Base-by-base conservation (phyloP, 805 yeast genomes). In the Candida andamanensis region DNA sequence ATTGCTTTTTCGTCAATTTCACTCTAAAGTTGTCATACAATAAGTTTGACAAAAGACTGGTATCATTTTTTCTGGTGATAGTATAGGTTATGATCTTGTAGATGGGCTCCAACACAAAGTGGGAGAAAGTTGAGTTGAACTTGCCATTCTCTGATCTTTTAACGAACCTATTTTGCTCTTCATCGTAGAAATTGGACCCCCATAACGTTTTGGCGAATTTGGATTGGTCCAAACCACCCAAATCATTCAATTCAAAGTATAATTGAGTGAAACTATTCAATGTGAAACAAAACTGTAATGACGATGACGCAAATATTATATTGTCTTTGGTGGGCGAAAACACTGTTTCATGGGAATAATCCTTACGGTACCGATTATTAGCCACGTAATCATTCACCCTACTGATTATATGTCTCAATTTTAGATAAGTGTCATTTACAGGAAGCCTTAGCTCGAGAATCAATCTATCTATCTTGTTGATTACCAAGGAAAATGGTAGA, bases 381-480 rank as follows among this genome's bases (percentile, higher is more conserved):
- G 48, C 40, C 4, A 85, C 63, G 36, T 56, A 70, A 0, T 56
- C 52, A 50, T 87, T 86, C n/a, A 87, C 60, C 23, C 76, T 76
- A 28, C 78, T 81, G 13, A 89, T 60, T 2, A 69, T 58, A 40
- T 70, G 65, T 34, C 74, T 60, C 17, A 92, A 43, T 49, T 92
- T 89, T 46, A 72, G 67, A 49, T 76, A 85, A 1, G 87, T 73
- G 41, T 85, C 95, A 2, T 57, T 44, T 2, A 86, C 85, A 0
- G 95, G 84, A 4, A 90, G 60, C 40, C 76, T 71, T 25, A 89
- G 58, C 42, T 92, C 98, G 26, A 89, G 49, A 1, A 90, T 68
- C n/a, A 92, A 60, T 38, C 97, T 59, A 52, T 92, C 99, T 6
- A 94, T 44, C 54, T 94, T 92, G 56, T 85, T 89, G 4, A 92